These are phyloP conservation scores for Thermoascus crustaceus DNA, from an alignment of 2,329 filamentous ascomycete species.

Conservation along the genomic window DNA sequence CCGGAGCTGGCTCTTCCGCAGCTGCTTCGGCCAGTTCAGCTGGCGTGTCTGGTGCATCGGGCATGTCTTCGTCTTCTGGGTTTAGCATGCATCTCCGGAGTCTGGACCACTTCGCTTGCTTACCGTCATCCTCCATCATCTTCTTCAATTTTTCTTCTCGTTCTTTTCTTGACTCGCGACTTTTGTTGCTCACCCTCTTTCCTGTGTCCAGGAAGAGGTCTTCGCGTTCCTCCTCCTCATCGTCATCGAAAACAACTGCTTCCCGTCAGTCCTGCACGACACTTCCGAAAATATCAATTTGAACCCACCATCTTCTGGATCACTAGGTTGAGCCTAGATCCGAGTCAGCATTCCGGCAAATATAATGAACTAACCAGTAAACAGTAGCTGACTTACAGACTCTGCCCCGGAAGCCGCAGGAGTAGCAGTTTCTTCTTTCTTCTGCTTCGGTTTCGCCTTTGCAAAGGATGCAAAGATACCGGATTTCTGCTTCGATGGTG, in stretches of 20 bases:
- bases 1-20: conserved; percentile 15
- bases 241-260: conserved; percentile 43
- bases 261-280: conserved; percentile 17
- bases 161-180: conserved; percentile 47
- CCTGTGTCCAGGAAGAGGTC: conserved; percentile 39
- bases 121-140: conserved; percentile 66
- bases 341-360: conserved; percentile 10
- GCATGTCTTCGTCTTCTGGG: conserved; percentile 48
- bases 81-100: conserved; percentile 19
- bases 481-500: conserved; percentile 52
- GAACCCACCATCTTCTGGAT: conserved; percentile 42
- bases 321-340: conserved; percentile 26
- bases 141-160: conserved; percentile 58
- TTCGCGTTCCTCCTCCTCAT: conserved; percentile 50
- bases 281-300: not conserved
- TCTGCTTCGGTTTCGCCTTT: conserved; percentile 55
- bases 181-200: conserved; percentile 29
- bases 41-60: conserved; percentile 49
- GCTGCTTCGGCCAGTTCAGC: too few relatives aligned
- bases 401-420: conserved; percentile 24
- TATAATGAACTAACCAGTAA: conserved; percentile 14
- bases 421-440: conserved; percentile 35
- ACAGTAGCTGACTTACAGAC: conserved; percentile 22
- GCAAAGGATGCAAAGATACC: conserved; percentile 75
- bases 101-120: conserved; percentile 31